Conservation (phyloP, 768 basidiomycete species). For the Gloeophyllum trabeum region DNA sequence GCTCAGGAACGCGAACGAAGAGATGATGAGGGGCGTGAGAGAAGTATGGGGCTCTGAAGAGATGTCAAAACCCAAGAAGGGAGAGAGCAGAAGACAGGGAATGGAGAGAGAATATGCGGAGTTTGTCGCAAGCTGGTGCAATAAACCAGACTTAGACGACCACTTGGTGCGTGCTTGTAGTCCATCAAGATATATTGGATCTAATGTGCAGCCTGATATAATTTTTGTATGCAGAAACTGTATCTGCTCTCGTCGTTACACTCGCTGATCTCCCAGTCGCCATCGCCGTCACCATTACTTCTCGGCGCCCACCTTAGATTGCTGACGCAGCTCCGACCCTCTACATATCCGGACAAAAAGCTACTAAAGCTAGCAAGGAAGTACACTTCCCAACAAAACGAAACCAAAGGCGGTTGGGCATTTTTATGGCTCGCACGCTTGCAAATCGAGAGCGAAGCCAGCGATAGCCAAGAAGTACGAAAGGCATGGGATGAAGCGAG, state of each 20-base stretch:
- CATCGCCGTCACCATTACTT: constrained; percentile 16
- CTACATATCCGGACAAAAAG: constrained; percentile 15
- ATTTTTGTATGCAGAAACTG: constrained; percentile 27
- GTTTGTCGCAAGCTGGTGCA: constrained; percentile 39
- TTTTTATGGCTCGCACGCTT: constrained; percentile 50
- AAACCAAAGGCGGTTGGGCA: constrained; percentile 23
- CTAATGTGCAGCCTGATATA: not conserved
- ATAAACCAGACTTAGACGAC: constrained; percentile 15
- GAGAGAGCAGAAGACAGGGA: not conserved
- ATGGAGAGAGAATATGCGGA: constrained; percentile 26
- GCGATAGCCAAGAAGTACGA: constrained; percentile 14
- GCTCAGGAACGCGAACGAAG: constrained; percentile 35
- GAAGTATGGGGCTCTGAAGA: constrained; percentile 8
- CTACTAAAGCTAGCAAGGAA: constrained; percentile 28
- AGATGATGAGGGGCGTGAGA: constrained; percentile 27
- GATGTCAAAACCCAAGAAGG: constrained; percentile 10
- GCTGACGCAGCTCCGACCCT: constrained; percentile 14
- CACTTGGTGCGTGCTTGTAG: constrained; percentile 19
- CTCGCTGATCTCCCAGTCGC: constrained; percentile 15
- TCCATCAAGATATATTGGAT: not conserved
- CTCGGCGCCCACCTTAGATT: constrained; percentile 25
- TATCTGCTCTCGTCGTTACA: constrained; percentile 41
- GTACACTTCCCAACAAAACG: constrained; percentile 29
- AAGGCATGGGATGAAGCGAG: constrained; percentile 36
- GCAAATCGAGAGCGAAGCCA: constrained; percentile 25